Percentiles rank a stretch among this genome's conserved stretches.
Evolutionary conservation across 2,329 filamentous ascomycete genomes (phyloP).

Genomic region (Neodidymelliopsis sp.): DNA sequence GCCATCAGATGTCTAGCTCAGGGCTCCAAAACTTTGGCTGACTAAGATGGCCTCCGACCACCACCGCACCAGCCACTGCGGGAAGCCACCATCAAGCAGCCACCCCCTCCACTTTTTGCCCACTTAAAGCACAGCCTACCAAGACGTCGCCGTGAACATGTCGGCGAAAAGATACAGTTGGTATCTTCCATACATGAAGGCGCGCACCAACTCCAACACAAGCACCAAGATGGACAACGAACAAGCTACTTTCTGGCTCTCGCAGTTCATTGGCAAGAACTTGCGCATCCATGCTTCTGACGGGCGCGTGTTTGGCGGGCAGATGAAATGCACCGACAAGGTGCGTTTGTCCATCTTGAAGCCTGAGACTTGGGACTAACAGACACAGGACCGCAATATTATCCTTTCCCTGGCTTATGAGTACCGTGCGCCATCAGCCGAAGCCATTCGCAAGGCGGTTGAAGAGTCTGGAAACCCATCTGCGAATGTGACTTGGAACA

Average conservation of each 20-base stretch:
- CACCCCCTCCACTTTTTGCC: constrained; percentile 11
- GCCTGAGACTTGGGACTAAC: neutral
- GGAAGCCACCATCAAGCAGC: constrained; percentile 12
- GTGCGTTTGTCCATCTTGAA: constrained; percentile 58
- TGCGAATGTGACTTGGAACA: constrained; percentile 74
- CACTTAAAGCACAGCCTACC: constrained; percentile 19
- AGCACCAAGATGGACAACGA: constrained; percentile 56
- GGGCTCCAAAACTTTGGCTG: constrained; percentile 25
- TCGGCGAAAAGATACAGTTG: constrained; percentile 26
- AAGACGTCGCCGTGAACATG: constrained; percentile 12
- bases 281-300: constrained; percentile 83
- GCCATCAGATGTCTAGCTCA: neutral
- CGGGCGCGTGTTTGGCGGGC: constrained; percentile 85
- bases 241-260: constrained; percentile 64
- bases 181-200: constrained; percentile 28
- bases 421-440: constrained; percentile 74
- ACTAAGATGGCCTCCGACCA: constrained; percentile 9
- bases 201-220: constrained; percentile 4
- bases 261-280: constrained; percentile 76
- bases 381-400: constrained; percentile 78
- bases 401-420: constrained; percentile 88
- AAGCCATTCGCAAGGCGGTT: constrained; percentile 51
- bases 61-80: constrained; percentile 10
- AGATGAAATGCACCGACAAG: constrained; percentile 93
- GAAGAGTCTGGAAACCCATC: constrained; percentile 52